phyloP scores from a whole-genome alignment of 352 stramenopile genomes.

The Detonula confervacea region DNA sequence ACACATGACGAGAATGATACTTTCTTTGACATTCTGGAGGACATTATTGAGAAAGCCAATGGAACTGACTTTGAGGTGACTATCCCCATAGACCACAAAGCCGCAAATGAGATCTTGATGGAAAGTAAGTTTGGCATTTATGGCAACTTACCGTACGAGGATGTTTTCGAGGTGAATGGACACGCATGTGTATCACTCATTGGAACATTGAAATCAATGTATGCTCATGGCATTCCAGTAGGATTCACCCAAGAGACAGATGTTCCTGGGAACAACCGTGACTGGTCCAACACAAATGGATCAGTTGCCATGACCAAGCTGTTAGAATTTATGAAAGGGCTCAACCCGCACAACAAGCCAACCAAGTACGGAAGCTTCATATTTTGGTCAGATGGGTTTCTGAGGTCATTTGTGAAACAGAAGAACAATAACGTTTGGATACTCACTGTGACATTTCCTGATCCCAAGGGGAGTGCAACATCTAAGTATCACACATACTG shows the following conservation, averaged over 20 bases:
- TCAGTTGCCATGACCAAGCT: not conserved
- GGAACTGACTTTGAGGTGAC: not conserved
- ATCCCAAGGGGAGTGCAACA: not conserved
- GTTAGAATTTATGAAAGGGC: not conserved
- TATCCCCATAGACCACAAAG: not conserved
- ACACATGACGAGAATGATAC: not conserved
- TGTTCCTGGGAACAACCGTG: no score
- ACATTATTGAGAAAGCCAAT: not conserved
- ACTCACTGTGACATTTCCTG: constrained; percentile 10
- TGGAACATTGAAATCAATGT: not conserved
- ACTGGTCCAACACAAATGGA: no score
- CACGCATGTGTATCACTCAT: constrained; percentile 3
- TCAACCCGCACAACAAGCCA: not conserved
- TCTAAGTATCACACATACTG: constrained; percentile 24
- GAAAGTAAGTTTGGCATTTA: constrained; percentile 10
- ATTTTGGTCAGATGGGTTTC: constrained; percentile 31
- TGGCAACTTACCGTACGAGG: constrained; percentile 3
- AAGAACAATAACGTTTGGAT: constrained; percentile 32
- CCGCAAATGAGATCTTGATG: not conserved
- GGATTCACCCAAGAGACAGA: not conserved
- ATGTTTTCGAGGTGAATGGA: not conserved
- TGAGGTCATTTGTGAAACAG: not conserved
- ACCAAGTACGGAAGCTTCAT: not conserved
- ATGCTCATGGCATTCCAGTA: not conserved
- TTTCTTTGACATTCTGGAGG: not conserved